These are phyloP conservation scores for Nakazawaea pomicola DNA, from an alignment of 805 yeast genomes.

Conservation along the genomic window DNA sequence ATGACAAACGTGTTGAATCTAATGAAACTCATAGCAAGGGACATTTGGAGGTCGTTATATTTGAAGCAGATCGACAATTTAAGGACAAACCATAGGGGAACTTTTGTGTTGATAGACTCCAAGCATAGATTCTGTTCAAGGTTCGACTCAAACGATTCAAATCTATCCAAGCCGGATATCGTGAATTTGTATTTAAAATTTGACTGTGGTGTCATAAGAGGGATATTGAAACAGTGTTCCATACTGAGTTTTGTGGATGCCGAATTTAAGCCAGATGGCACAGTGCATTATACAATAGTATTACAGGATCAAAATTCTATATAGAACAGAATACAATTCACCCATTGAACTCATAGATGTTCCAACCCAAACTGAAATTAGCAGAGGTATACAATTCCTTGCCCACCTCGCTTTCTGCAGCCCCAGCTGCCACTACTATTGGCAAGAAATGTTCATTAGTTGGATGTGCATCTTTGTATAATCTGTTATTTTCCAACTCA, in stretches of 20 bases:
- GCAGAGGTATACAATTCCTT: slow-evolving; percentile 42
- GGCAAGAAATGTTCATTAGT: slow-evolving; percentile 74
- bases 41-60: slow-evolving; percentile 78
- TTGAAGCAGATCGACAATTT: slow-evolving; percentile 88
- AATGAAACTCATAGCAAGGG: slow-evolving; percentile 90
- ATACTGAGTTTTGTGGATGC: slow-evolving; percentile 3
- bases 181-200: slow-evolving; percentile 8
- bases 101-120: slow-evolving; percentile 68
- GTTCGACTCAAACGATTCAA: slow-evolving; percentile 5
- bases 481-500: slow-evolving; percentile 27
- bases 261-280: slow-evolving; percentile 8
- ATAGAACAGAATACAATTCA: not conserved
- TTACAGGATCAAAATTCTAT: not conserved
- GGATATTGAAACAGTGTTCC: slow-evolving; percentile 9
- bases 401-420: slow-evolving; percentile 34
- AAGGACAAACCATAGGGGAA: slow-evolving; percentile 86
- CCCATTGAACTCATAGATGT: slow-evolving; percentile 41
- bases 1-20: slow-evolving; percentile 67
- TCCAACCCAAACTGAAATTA: slow-evolving; percentile 58
- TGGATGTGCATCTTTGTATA: slow-evolving; percentile 57
- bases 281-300: slow-evolving; percentile 12
- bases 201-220: slow-evolving; percentile 12
- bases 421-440: slow-evolving; percentile 55
- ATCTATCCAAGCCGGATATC: slow-evolving; percentile 2
- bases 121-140: slow-evolving; percentile 7